These are phyloP conservation scores for Psidium friedrichsthalianum DNA, from an alignment of 345 rosid species.

Conservation along the genomic window DNA sequence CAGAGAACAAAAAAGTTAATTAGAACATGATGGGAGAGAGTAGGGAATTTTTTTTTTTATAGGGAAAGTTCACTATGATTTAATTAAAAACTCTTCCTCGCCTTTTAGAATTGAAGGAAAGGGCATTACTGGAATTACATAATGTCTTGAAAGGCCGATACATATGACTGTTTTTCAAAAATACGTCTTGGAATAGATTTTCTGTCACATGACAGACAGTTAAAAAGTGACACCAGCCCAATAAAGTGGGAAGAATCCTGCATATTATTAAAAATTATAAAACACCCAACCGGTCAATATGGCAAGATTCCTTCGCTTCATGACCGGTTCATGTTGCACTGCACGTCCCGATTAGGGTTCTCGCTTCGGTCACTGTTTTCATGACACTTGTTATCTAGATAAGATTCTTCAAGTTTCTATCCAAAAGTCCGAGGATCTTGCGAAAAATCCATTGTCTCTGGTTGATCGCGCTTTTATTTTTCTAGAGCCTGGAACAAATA, in stretches of 20 bases:
- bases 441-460: neutral
- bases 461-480: neutral
- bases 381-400: neutral
- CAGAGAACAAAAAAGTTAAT: too few relatives aligned
- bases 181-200: neutral
- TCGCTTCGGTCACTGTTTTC: neutral
- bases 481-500: neutral
- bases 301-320: neutral
- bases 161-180: neutral
- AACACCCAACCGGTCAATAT: neutral
- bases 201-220: neutral
- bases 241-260: neutral
- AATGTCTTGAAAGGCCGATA: neutral
- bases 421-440: neutral
- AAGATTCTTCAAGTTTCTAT: neutral
- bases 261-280: neutral
- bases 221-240: neutral
- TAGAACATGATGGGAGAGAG: neutral
- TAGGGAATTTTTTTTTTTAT: neutral
- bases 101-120: neutral
- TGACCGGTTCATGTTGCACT: neutral
- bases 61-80: too few relatives aligned
- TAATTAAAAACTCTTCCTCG: too few relatives aligned
- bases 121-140: neutral
- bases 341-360: neutral